Evolutionary conservation across 2,329 filamentous ascomycete species (phyloP), one percentile per base, ranked within the genome.

Genomic region (Colletotrichum paranaense): DNA sequence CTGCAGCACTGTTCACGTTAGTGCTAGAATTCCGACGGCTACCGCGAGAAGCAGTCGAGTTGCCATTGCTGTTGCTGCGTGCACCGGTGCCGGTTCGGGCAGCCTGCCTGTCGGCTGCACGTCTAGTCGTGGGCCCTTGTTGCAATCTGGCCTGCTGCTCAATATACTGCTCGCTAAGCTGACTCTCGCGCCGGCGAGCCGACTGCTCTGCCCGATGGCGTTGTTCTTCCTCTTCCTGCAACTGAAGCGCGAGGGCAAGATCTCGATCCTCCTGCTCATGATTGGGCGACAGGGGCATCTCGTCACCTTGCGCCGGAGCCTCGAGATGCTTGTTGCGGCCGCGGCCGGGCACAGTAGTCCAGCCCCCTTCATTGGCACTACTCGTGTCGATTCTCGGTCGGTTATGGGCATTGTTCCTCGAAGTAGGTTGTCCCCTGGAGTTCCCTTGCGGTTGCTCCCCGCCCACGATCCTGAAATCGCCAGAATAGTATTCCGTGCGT

Each of bases 201-300:
- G 89, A 90, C 62, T 91, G 88, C 62, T 90, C 88, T 7, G 79
- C 77, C n/a, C 90, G 89, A 75, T 95, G 91, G 16, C 91, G 89
- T 78, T 95, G 92, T 75, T 98, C 95, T 81, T 98, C 96, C 80
- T 98, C 95, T 78, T 98, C 97, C 80, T 98, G 96, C 1, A 98
- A 88, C 79, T 98, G 97, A 7, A 99, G 87, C 0, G 96, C 95
- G 3, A 98, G 88, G 0, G 97, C 97, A 35, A 98, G 84, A 74
- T 97, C 94, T 73, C 95, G 91, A 78, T 98, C 95, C 83, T 98
- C 91, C 85, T 97, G 89, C 83, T 92, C 87, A 75, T 87, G 83
- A 75, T 84, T 82, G 22, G 86, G 83, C 11, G 84, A 86, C 58
- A 82, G 74, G 0, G 82, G 78, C 2, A 77, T 76, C 14, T 79